These are phyloP conservation scores for Kazachstania sp. DNA, from an alignment of 1,139 yeast species.

Conservation along the genomic window DNA sequence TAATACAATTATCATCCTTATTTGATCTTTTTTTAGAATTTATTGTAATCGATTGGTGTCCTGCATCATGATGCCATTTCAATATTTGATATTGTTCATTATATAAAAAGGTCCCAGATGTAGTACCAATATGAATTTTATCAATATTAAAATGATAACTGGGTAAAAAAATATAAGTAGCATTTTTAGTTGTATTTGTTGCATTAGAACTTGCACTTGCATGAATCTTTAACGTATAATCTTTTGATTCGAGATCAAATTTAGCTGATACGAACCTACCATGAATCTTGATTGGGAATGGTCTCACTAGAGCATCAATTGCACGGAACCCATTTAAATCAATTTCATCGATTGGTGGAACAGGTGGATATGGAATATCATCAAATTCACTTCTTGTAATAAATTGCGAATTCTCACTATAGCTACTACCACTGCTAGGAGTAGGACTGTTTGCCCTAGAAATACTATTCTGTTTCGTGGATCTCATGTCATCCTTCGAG, in stretches of 20 bases:
- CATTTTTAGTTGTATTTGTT: constrained; percentile 16
- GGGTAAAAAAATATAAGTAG: constrained; percentile 63
- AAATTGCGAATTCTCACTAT: not conserved
- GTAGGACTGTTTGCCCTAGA: not conserved
- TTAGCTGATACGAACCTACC: constrained; percentile 46
- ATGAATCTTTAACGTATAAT: constrained; percentile 42
- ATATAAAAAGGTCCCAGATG: constrained; percentile 49
- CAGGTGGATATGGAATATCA: not conserved
- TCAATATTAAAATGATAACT: constrained; percentile 54
- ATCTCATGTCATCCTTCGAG: constrained; percentile 52
- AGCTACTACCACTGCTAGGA: not conserved
- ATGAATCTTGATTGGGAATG: constrained; percentile 52
- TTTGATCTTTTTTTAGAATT: not conserved
- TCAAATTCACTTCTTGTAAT: not conserved
- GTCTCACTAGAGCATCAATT: constrained; percentile 60
- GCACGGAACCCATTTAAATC: constrained; percentile 55
- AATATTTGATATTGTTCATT: constrained; percentile 46
- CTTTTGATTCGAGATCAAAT: constrained; percentile 44
- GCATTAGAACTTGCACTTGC: constrained; percentile 10
- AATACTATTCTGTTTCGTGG: constrained; percentile 7
- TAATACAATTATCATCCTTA: not conserved
- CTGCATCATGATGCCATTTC: constrained; percentile 59
- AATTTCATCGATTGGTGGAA: constrained; percentile 6
- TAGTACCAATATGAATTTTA: constrained; percentile 30
- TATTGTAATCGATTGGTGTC: constrained; percentile 31